A percentile compares a stretch with the other conserved stretches of the same genome.
Evolutionary conservation across 2,329 filamentous ascomycete species (phyloP).

Genomic region (Trichoderma cornu-damae): DNA sequence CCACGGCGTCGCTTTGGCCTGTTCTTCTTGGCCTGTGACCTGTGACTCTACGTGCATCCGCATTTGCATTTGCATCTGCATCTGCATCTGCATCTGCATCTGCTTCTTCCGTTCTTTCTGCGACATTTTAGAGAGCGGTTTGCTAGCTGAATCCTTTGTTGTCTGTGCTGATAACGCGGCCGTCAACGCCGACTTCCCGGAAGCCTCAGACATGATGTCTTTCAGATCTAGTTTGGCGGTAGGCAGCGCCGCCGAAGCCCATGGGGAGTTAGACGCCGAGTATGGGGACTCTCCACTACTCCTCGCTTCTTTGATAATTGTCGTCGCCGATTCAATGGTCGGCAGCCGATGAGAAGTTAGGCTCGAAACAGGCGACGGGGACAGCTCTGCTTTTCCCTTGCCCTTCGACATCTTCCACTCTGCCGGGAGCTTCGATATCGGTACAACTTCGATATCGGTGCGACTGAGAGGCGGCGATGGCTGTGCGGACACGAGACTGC

Average conservation of each 20-base stretch:
- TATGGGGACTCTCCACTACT: background rate
- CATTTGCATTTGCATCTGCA: slow-evolving; percentile 66
- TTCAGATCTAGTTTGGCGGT: slow-evolving; percentile 66
- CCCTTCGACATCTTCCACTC: slow-evolving; percentile 28
- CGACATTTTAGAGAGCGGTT: slow-evolving; percentile 60
- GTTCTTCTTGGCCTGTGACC: slow-evolving; percentile 34
- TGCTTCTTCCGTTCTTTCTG: slow-evolving; percentile 90
- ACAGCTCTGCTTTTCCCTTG: slow-evolving; percentile 22
- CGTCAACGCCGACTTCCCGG: slow-evolving; percentile 49
- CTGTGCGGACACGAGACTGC: slow-evolving; percentile 29
- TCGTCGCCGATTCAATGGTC: background rate
- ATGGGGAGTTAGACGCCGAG: slow-evolving; percentile 39
- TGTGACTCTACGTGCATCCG: slow-evolving; percentile 55
- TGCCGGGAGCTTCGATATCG: slow-evolving; percentile 29
- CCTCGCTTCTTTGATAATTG: background rate
- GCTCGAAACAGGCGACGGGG: slow-evolving; percentile 19
- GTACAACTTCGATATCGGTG: slow-evolving; percentile 26
- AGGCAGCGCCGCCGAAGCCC: slow-evolving; percentile 47
- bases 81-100: slow-evolving; percentile 64
- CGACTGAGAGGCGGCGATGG: slow-evolving; percentile 21
- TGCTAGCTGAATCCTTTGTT: slow-evolving; percentile 37
- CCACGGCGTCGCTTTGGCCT: slow-evolving; percentile 39
- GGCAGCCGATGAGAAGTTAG: slow-evolving; percentile 16
- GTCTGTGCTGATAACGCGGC: slow-evolving; percentile 50
- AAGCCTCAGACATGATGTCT: slow-evolving; percentile 65